Evolutionary conservation across 495 filamentous ascomycete genomes (phyloP), one percentile per base, ranked within the genome.

Genomic region (Lophiostoma macrostomum): DNA sequence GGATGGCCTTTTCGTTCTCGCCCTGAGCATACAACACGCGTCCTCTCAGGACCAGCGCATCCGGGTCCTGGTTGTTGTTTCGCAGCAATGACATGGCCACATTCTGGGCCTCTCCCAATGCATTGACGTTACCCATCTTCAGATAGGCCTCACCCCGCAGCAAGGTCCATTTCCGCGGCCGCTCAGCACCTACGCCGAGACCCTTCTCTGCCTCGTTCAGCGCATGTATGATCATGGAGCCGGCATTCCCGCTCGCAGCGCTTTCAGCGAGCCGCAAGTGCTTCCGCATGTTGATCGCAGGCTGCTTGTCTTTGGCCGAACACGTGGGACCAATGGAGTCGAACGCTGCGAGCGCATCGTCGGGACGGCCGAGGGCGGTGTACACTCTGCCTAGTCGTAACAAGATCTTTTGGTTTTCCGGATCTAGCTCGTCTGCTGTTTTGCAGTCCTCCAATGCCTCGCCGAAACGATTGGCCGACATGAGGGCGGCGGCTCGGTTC

Each of bases 71-170:
- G 71, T 73, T 86, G 72, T 97, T 96, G 60, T 82, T 76, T 19
- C 93, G 79, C 24, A 98, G 77, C 53, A 98, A 68, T 1, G 75
- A 76, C 80, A 96, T 94, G 42, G 90, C 91, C 16, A 97, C 80
- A 65, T 90, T 91, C 69, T 95, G 88, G 12, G 88, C 91, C 63
- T 95, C 91, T 29, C 89, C 90, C 3, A 94, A 74, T 3, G 89
- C 83, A 71, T 96, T 96, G 48, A 79, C 78, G 61, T 86, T 90
- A 45, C 86, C 87, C 86, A 97, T 90, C 76, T 87, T 93, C 41
- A 98, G 72, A 58, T 93, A 86, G n/a, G 94, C 94, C 70, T 95
- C 91, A 18, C 89, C 94, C 13, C 87, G 78, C 82, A 98, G 80
- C 50, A 98, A 72, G 63, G 83, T 85, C 93, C 93, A 98, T 67